phyloP scores from a whole-genome alignment of 1,284 basidiomycete species.

The Puccinia horiana region DNA sequence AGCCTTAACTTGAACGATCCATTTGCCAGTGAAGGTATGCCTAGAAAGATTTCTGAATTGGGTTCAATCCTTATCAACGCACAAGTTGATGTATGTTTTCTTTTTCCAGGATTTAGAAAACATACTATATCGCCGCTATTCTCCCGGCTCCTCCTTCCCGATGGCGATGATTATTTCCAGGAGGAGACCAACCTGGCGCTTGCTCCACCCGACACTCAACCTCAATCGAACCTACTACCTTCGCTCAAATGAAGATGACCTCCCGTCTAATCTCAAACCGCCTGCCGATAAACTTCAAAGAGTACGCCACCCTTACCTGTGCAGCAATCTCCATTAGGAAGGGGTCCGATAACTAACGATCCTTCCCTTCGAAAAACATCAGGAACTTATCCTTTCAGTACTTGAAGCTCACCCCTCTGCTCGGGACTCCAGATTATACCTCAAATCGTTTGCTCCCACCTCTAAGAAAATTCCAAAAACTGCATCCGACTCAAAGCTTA shows the following conservation, averaged over 20 bases:
- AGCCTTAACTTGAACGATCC: neutral
- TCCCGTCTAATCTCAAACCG: constrained; percentile 20
- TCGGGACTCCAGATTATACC: constrained; percentile 84
- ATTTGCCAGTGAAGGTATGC: neutral
- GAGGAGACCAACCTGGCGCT: neutral
- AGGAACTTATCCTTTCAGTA: constrained; percentile 97
- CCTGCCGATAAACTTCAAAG: constrained; percentile 22
- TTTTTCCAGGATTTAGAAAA: neutral
- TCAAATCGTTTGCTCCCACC: constrained; percentile 73
- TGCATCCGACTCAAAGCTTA: constrained; percentile 49
- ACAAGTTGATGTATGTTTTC: neutral
- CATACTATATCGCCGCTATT: neutral
- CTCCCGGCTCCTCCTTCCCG: neutral
- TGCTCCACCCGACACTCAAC: neutral
- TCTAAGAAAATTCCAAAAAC: constrained; percentile 53
- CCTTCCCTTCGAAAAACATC: constrained; percentile 51
- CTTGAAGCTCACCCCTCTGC: constrained; percentile 88
- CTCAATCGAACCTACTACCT: constrained; percentile 28
- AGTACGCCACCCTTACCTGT: neutral
- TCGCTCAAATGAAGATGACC: constrained; percentile 18
- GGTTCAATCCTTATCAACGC: neutral
- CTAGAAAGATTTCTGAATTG: neutral
- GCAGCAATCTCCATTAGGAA: neutral
- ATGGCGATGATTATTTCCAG: neutral
- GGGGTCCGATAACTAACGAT: neutral